Conservation (phyloP, 2,329 filamentous ascomycete species). For the Metarhizium robertsii region DNA sequence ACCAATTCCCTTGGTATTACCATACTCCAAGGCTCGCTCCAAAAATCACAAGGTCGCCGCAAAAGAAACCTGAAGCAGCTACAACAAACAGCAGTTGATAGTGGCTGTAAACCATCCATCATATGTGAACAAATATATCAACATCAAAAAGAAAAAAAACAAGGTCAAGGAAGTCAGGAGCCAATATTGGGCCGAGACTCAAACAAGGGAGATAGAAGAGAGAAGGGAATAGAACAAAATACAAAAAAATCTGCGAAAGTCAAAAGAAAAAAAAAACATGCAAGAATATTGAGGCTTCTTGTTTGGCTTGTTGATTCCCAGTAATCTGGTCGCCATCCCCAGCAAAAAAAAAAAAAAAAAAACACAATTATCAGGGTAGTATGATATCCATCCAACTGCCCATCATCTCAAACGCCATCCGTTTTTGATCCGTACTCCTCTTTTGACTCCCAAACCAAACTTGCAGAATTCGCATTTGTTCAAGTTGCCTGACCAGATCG, state of each 20-base stretch:
- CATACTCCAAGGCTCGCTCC: background rate
- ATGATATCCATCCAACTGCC: slow-evolving; percentile 10
- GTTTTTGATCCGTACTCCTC: slow-evolving; percentile 12
- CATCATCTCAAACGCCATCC: slow-evolving; percentile 20
- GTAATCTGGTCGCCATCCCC: background rate
- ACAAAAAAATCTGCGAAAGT: background rate
- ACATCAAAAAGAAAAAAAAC: slow-evolving; percentile 5
- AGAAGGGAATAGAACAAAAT: background rate
- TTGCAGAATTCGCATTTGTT: slow-evolving; percentile 6
- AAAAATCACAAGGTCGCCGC: background rate
- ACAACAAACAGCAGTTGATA: background rate
- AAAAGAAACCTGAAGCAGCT: background rate
- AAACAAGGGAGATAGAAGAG: background rate
- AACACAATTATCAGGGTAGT: background rate
- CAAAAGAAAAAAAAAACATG: slow-evolving; percentile 11
- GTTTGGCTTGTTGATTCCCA: background rate
- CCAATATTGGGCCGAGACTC: slow-evolving; percentile 8
- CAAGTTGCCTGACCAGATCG: background rate
- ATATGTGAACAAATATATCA: slow-evolving; percentile 4
- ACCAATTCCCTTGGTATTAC: background rate
- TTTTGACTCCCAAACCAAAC: slow-evolving; percentile 9
- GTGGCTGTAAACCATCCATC: background rate
- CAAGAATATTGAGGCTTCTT: slow-evolving; percentile 4
- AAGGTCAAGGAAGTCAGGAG: slow-evolving; percentile 20
- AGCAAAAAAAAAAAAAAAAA: background rate